Conservation (phyloP, 2,329 filamentous ascomycete genomes). For the Talaromyces rugulosus region DNA sequence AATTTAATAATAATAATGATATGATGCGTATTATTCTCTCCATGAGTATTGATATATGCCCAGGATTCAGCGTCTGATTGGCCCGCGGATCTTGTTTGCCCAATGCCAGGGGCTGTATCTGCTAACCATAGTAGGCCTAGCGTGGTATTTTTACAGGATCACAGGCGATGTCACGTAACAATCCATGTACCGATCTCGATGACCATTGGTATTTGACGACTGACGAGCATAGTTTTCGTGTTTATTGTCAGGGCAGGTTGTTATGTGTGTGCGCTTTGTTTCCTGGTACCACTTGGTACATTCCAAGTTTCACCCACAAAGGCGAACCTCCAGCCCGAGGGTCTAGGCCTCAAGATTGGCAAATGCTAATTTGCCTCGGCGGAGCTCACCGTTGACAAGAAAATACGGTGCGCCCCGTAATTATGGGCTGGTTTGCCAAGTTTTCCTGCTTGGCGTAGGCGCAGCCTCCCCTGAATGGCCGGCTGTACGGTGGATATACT, state of each 20-base stretch:
- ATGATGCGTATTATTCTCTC: background rate
- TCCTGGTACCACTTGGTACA: background rate
- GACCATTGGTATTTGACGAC: background rate
- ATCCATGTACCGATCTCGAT: background rate
- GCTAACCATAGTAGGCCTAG: background rate
- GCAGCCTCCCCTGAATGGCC: background rate
- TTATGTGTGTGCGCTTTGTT: background rate
- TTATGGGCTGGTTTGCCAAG: background rate
- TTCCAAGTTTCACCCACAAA: background rate
- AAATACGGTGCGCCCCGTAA: background rate
- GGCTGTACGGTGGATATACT: background rate
- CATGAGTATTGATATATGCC: background rate
- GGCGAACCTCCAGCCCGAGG: background rate
- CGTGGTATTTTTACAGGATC: background rate
- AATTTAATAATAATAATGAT: background rate
- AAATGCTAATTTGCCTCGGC: background rate
- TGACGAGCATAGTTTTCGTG: background rate
- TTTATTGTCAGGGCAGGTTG: background rate
- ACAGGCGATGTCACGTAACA: background rate
- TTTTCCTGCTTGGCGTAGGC: background rate
- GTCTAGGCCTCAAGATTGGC: background rate
- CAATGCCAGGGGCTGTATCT: background rate
- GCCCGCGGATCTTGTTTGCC: background rate
- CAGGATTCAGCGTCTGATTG: background rate
- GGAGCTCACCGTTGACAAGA: background rate